Evolutionary conservation across 2,329 filamentous ascomycete species (phyloP).

Genomic region (Leptographium lundbergii): DNA sequence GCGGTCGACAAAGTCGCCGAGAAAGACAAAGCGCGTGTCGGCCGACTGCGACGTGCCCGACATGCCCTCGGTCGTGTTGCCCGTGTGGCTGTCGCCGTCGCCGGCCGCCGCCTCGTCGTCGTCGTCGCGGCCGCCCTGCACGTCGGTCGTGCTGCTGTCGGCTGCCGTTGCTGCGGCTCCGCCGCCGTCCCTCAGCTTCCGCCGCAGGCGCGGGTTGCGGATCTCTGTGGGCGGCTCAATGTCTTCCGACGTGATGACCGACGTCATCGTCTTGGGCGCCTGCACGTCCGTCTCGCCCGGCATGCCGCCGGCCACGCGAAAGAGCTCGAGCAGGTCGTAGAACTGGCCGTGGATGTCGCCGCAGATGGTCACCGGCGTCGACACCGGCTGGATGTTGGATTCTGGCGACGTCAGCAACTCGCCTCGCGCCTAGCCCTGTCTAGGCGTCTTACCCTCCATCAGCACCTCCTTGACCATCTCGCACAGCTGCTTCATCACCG

Average conservation of each 20-base stretch:
- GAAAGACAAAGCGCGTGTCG: slow-evolving; percentile 45
- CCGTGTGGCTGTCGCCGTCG: slow-evolving; percentile 20
- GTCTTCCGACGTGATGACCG: slow-evolving; percentile 77
- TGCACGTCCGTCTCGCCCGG: slow-evolving; percentile 67
- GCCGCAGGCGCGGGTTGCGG: slow-evolving; percentile 73
- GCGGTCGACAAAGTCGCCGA: slow-evolving; percentile 92
- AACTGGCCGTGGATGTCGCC: slow-evolving; percentile 99
- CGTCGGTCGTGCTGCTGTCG: slow-evolving; percentile 28
- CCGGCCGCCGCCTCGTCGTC: background rate
- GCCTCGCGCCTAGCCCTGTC: background rate
- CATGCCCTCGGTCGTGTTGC: slow-evolving; percentile 19
- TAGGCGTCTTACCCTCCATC: slow-evolving; percentile 65
- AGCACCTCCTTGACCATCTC: slow-evolving; percentile 98
- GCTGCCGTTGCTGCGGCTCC: slow-evolving; percentile 25
- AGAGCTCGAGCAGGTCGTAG: slow-evolving; percentile 93
- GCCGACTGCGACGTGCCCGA: slow-evolving; percentile 30
- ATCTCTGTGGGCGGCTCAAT: slow-evolving; percentile 86
- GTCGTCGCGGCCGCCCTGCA: background rate
- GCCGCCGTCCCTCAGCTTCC: slow-evolving; percentile 62
- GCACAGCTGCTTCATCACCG: slow-evolving; percentile 96
- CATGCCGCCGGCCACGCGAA: slow-evolving; percentile 93
- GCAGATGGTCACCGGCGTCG: slow-evolving; percentile 90
- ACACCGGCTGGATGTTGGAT: slow-evolving; percentile 97
- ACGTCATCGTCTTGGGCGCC: slow-evolving; percentile 53
- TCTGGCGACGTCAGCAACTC: slow-evolving; percentile 38